Evolutionary conservation across 164 flowering plant genomes (phyloP), one percentile per base, ranked within the genome.

Genomic region (Umbilicus rupestris): DNA sequence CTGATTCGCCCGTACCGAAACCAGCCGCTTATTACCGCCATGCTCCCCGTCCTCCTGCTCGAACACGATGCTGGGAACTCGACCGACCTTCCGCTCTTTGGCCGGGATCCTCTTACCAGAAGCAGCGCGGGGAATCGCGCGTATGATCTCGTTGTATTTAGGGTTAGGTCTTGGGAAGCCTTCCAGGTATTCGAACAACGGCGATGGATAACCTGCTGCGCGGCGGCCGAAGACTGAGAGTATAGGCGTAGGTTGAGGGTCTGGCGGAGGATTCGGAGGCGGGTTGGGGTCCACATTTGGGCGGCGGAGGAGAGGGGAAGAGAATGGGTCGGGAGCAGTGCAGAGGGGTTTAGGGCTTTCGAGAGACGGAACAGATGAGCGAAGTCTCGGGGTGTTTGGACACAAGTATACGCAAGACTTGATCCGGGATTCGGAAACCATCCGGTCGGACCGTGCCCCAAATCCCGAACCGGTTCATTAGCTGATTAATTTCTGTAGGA

Each of bases 21-120:
- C 80, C 57, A 95, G 82, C 11, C 94, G 73, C 78, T 95, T 95
- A 77, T 95, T 91, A 35, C 99, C 99, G 14, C 99, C 97, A 37
- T 85, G 85, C 64, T 92, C 84, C 3, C 99, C 99, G 63, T 88
- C 89, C 57, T 85, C 89, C 64, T 88, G 94, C 79, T 91, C 97
- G 69, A 91, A 92, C 5, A 95, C 81, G 66, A 92, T 85, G 77
- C 90, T 81, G 1, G 97, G 97, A 4, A 95, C 85, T 0, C 96
- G 79, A 0, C 96, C 96, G 2, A 70, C 82, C 68, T 82, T 82
- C 39, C 99, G 79, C 78, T 84, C 92, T 66, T 82, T 83, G 16
- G 79, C 88, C 11, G 92, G 31, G 55, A 83, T 80, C 62, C 37
- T 79, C 46, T 60, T 78, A 10, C 97, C 93, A 22, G 97, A 87